Percentiles rank a stretch among this genome's conserved stretches.
phyloP scores from a whole-genome alignment of 148 eudicot genomes.

The Fagopyrum esculentum region DNA sequence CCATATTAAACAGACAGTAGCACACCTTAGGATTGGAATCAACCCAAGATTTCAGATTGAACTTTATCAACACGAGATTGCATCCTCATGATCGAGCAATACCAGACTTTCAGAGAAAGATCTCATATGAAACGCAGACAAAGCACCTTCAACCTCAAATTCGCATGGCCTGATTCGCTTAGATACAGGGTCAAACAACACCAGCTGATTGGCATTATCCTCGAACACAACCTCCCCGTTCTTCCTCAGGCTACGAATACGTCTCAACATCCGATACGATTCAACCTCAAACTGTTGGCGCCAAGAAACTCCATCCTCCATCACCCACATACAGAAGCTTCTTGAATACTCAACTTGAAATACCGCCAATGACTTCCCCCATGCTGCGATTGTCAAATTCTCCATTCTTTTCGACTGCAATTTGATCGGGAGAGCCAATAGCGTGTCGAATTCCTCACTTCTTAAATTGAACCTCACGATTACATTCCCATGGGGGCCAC shows the following conservation, averaged over 20 bases:
- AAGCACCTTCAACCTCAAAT: constrained; percentile 1
- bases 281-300: background rate
- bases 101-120: constrained; percentile 6
- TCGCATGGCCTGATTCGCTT: background rate
- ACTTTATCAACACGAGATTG: background rate
- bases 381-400: constrained; percentile 4
- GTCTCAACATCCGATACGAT: constrained; percentile 1
- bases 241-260: constrained; percentile 3
- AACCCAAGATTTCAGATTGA: background rate
- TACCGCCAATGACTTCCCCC: constrained; percentile 9
- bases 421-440: background rate
- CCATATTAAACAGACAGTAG: background rate
- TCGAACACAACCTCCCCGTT: constrained; percentile 9
- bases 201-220: constrained; percentile 6
- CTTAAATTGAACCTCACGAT: constrained; percentile 4
- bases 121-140: constrained; percentile 10
- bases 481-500: background rate
- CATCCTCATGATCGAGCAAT: constrained; percentile 1
- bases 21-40: background rate
- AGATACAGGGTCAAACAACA: background rate
- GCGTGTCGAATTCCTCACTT: constrained; percentile 3
- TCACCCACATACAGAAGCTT: constrained; percentile 4
- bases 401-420: background rate
- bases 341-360: constrained; percentile 5
- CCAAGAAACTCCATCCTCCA: background rate